These are phyloP conservation scores for Hypoxylon cercidicola DNA, from an alignment of 495 filamentous ascomycete genomes.

Conservation along the genomic window DNA sequence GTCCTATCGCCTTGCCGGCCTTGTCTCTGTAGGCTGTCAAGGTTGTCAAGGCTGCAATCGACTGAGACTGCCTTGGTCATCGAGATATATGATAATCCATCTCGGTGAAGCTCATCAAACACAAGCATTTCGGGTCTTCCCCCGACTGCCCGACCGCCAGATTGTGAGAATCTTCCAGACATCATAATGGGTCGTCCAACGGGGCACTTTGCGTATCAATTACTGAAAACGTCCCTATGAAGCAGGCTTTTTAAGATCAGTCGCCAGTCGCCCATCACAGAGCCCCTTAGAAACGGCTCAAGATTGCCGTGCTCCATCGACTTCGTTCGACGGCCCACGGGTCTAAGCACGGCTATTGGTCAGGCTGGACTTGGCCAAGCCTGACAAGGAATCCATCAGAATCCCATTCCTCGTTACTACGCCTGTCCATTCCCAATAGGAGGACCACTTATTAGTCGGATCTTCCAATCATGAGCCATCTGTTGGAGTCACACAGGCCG, in stretches of 20 bases:
- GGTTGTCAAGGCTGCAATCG: neutral
- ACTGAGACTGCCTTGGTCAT: slow-evolving; percentile 4
- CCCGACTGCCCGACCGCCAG: slow-evolving; percentile 44
- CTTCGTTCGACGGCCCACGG: slow-evolving; percentile 26
- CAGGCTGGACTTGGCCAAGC: slow-evolving; percentile 29
- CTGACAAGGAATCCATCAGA: slow-evolving; percentile 40
- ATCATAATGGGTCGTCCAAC: slow-evolving; percentile 39
- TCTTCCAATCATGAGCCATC: slow-evolving; percentile 31
- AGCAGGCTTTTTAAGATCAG: slow-evolving; percentile 45
- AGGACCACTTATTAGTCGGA: slow-evolving; percentile 33
- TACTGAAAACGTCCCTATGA: slow-evolving; percentile 41
- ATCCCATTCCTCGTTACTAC: slow-evolving; percentile 43
- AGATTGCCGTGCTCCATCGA: slow-evolving; percentile 44
- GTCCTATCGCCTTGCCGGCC: neutral
- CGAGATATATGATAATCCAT: slow-evolving; percentile 7
- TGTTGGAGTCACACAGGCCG: slow-evolving; percentile 36
- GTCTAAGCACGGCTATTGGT: slow-evolving; percentile 19
- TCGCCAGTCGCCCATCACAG: slow-evolving; percentile 44
- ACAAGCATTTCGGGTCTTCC: slow-evolving; percentile 26
- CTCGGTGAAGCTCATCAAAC: slow-evolving; percentile 29
- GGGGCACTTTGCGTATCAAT: slow-evolving; percentile 40
- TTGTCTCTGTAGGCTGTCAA: too few species aligned
- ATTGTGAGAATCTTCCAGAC: slow-evolving; percentile 32
- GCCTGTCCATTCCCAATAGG: slow-evolving; percentile 39
- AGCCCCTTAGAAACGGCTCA: slow-evolving; percentile 40